Conservation (phyloP, 225 moss, liverwort and hornwort species). For the Pseudoscleropodium purum region DNA sequence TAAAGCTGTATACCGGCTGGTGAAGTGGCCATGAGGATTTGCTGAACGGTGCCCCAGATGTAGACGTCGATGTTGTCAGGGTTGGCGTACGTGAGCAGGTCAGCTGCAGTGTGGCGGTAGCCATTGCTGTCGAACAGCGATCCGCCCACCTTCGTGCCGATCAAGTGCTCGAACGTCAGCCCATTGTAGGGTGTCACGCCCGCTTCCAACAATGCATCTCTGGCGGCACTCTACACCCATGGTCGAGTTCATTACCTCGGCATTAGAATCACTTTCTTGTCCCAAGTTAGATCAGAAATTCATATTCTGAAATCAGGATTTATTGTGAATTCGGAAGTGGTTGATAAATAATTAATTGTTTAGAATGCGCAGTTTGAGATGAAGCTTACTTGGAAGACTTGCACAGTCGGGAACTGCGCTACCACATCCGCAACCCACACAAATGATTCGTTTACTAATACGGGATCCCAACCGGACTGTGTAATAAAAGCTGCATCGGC, state of each 20-base stretch:
- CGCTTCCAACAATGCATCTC: conserved; percentile 52
- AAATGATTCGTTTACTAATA: conserved; percentile 51
- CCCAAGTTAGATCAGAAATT: neutral
- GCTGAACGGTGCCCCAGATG: conserved; percentile 47
- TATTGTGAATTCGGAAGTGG: neutral
- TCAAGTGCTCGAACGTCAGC: conserved; percentile 45
- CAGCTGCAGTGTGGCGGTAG: conserved; percentile 71
- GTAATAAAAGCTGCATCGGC: conserved; percentile 46
- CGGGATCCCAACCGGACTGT: conserved; percentile 25
- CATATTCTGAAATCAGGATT: neutral
- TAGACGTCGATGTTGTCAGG: conserved; percentile 46
- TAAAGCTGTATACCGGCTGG: neutral
- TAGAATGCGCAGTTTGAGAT: neutral
- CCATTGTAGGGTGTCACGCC: conserved; percentile 72
- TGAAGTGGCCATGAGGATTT: conserved; percentile 19
- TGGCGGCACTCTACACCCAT: conserved; percentile 35
- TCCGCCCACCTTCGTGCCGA: conserved; percentile 79
- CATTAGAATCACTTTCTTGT: neutral
- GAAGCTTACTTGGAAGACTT: conserved; percentile 44
- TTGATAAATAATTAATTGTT: neutral
- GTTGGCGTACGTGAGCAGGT: conserved; percentile 59
- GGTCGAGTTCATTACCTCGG: neutral
- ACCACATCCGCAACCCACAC: conserved; percentile 62
- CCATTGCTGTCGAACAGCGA: conserved; percentile 58
- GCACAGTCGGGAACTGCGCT: conserved; percentile 40